Conservation (phyloP, 1,284 basidiomycete genomes). For the Peniophora sp. region DNA sequence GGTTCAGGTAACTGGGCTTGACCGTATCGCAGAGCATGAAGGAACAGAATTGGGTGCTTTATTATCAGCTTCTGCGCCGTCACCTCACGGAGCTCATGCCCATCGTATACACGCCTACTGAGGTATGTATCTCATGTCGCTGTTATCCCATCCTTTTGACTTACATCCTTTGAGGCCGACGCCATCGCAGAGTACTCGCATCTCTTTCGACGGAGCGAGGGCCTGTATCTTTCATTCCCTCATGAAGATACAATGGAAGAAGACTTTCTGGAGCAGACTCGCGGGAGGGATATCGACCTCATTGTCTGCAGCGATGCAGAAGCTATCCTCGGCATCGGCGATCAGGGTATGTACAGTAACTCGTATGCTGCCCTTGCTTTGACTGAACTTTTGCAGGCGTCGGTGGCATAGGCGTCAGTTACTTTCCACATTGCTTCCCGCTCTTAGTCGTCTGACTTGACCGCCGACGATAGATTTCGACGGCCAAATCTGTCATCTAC, state of each 20-base stretch:
- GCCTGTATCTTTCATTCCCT: conserved; percentile 59
- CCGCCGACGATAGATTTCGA: conserved; percentile 78
- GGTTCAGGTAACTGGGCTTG: too few species aligned
- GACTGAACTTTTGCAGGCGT: too few species aligned
- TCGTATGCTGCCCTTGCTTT: too few species aligned
- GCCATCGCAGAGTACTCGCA: conserved; percentile 79
- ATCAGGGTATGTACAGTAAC: conserved; percentile 69
- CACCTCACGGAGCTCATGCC: conserved; percentile 71
- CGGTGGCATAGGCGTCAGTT: conserved; percentile 20
- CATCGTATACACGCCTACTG: conserved; percentile 68
- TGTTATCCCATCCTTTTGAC: neutral
- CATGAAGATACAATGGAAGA: conserved; percentile 68
- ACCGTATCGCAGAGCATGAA: conserved; percentile 68
- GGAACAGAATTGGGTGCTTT: conserved; percentile 71
- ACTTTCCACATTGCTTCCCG: too few species aligned
- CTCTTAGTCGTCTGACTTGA: neutral
- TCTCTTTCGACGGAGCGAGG: conserved; percentile 69
- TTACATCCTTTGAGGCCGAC: conserved; percentile 42
- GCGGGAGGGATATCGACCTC: conserved; percentile 57
- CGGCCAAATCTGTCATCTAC: conserved; percentile 84
- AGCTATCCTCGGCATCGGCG: conserved; percentile 76
- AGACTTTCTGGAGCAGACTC: conserved; percentile 61
- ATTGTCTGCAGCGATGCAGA: conserved; percentile 81
- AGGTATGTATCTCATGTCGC: conserved; percentile 32
- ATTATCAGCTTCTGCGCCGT: conserved; percentile 53